A percentile compares a stretch with the other conserved stretches of the same genome.
These are phyloP conservation scores for Hypoxylon crocopeplum DNA, from an alignment of 495 filamentous ascomycete genomes.

Conservation along the genomic window DNA sequence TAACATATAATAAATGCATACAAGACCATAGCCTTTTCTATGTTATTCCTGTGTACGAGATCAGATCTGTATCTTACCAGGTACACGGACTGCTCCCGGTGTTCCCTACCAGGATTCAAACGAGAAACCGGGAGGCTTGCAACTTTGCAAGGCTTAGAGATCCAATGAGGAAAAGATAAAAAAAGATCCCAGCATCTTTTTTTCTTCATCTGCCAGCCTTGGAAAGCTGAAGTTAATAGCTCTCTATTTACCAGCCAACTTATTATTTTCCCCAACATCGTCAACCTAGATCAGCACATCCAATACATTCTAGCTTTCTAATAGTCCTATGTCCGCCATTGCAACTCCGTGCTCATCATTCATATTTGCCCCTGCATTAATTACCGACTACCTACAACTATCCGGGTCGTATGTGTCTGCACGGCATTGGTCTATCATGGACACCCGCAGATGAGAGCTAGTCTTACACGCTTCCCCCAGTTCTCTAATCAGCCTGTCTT, in stretches of 20 bases:
- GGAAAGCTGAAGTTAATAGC: constrained; percentile 19
- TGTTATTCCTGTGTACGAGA: constrained; percentile 17
- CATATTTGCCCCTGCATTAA: constrained; percentile 35
- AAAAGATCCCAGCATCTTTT: constrained; percentile 29
- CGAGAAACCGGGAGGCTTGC: constrained; percentile 34
- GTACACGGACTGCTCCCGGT: constrained; percentile 22
- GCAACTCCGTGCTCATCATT: constrained; percentile 9
- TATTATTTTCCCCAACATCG: constrained; percentile 13
- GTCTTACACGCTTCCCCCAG: constrained; percentile 27
- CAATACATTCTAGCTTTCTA: constrained; percentile 19
- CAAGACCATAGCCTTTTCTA: not conserved
- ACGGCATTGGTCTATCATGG: constrained; percentile 52
- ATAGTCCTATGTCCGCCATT: constrained; percentile 12
- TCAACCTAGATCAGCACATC: not conserved
- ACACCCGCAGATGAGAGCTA: constrained; percentile 43
- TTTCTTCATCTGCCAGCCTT: constrained; percentile 16
- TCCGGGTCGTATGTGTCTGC: constrained; percentile 54
- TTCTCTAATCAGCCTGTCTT: constrained; percentile 34
- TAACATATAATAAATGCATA: not conserved
- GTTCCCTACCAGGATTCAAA: constrained; percentile 31
- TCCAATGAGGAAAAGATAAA: constrained; percentile 24
- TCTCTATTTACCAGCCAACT: constrained; percentile 25
- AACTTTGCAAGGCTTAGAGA: constrained; percentile 11
- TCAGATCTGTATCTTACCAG: constrained; percentile 24
- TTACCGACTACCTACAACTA: constrained; percentile 22